Percentiles rank a stretch among this genome's conserved stretches.
Evolutionary conservation across 2,329 filamentous ascomycete species (phyloP).

Genomic region (Nigrospora oryzae): DNA sequence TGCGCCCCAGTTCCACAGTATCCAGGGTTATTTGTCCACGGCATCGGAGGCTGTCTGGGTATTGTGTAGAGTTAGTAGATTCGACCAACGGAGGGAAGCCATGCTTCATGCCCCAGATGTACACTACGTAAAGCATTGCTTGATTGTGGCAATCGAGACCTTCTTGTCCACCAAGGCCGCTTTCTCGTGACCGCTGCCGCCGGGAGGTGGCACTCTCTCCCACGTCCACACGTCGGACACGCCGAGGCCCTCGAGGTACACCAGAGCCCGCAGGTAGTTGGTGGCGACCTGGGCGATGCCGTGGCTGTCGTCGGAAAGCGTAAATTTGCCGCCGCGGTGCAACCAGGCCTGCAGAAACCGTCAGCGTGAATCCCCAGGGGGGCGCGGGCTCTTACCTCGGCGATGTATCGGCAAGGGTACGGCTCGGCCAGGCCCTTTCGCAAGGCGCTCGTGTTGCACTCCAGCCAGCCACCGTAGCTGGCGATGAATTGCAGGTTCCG

Average conservation of each 20-base stretch:
- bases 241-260: constrained; percentile 60
- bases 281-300: constrained; percentile 79
- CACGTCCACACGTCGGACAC: constrained; percentile 56
- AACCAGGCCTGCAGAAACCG: constrained; percentile 53
- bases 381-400: constrained; percentile 46
- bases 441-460: constrained; percentile 81
- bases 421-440: constrained; percentile 87
- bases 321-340: constrained; percentile 68
- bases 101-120: too few relatives aligned
- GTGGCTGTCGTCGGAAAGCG: constrained; percentile 92
- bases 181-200: constrained; percentile 17
- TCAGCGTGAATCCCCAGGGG: neutral
- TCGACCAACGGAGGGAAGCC: too few relatives aligned
- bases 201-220: constrained; percentile 25
- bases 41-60: too few relatives aligned
- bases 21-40: too few relatives aligned
- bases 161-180: constrained; percentile 31
- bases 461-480: constrained; percentile 71
- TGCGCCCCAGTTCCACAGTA: too few relatives aligned
- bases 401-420: constrained; percentile 75
- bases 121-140: neutral
- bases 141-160: constrained; percentile 24
- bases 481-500: constrained; percentile 67
- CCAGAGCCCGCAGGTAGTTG: constrained; percentile 65
- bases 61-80: too few relatives aligned